Evolutionary conservation across 129 eudicot genomes (phyloP), one percentile per base, ranked within the genome.

Genomic region (Artemisia tridentata): DNA sequence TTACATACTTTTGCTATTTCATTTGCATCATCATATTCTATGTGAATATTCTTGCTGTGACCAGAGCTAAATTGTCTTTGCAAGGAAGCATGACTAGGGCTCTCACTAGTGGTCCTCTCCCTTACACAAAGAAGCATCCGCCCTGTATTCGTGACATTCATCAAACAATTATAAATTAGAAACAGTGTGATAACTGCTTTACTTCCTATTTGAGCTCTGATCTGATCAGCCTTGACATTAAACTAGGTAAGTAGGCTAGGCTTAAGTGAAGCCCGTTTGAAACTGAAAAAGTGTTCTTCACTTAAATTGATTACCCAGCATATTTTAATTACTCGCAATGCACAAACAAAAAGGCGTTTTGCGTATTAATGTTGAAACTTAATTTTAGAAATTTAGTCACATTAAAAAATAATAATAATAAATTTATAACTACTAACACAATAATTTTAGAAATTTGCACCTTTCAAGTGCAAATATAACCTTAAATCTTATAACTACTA

Each of bases 61-160:
- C 97, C 99, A 70, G 81, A 86, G 72, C 99, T 93, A 79, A 93
- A 93, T 72, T 93, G 99, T 68, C 96, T 86, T 71, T 93, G 99
- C 81, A 93, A 78, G 61, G 99, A 93, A 64, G 99, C 89, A 73
- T 87, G 99, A 72, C 80, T 85, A 34, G 82, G 88, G 75, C 82
- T 85, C 20, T 93, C 99, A 21, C 79, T 57, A 49, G 74, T 71
- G 43, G 97, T 81, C 70, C 99, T 85, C 77, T 93, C 99, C 67
- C 99, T 82, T 70, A 93, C 90, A 82, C 99, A 93, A 70, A 93
- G 99, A 84, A 93, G 99, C 99, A 93, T 93, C 80, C 99, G 84
- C 34, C 99, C 99, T 93, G 72, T 63, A 76, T 18, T 62, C n/a
- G 29, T 47, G 52, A 74, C 50, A 80, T 66, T 34, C 80, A 38